These are phyloP conservation scores for Pythium insidiosum DNA, from an alignment of 352 stramenopile species.

Conservation along the genomic window DNA sequence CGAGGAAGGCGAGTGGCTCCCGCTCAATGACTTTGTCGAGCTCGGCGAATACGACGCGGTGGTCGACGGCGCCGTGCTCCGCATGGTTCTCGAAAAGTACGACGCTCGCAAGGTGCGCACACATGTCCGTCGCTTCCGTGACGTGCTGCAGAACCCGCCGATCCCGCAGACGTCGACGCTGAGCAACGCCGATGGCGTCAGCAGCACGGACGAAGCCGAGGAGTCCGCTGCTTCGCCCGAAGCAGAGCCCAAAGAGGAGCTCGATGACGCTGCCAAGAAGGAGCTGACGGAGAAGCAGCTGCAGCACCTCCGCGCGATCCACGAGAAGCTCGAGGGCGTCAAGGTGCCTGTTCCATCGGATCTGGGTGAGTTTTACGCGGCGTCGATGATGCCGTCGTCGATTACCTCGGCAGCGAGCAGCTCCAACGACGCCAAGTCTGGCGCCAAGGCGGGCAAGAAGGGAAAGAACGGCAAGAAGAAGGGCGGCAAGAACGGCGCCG, in stretches of 20 bases:
- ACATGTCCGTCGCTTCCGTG: constrained; percentile 79
- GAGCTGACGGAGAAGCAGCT: constrained; percentile 77
- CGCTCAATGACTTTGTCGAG: constrained; percentile 84
- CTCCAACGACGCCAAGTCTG: constrained; percentile 23
- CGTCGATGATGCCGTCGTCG: constrained; percentile 8
- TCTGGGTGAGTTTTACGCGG: constrained; percentile 63
- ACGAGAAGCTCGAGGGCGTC: constrained; percentile 72
- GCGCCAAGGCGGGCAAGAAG: constrained; percentile 18
- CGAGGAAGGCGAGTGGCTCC: constrained; percentile 18
- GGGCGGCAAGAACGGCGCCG: constrained; percentile 25
- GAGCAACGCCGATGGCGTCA: neutral
- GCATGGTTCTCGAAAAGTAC: constrained; percentile 85
- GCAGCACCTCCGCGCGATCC: constrained; percentile 71
- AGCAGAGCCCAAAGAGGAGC: constrained; percentile 16
- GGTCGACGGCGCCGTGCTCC: constrained; percentile 47
- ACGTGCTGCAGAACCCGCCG: constrained; percentile 74
- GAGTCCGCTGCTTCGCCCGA: constrained; percentile 13
- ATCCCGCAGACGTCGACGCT: constrained; percentile 52
- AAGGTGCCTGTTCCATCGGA: constrained; percentile 53
- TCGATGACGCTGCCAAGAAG: constrained; percentile 49
- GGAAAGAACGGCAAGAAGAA: constrained; percentile 15
- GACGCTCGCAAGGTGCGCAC: constrained; percentile 75
- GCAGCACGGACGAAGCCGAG: too few species aligned
- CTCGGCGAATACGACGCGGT: constrained; percentile 74
- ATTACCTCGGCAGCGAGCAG: constrained; percentile 14